These are phyloP conservation scores for Camellia granthamiana DNA, from an alignment of 148 eudicot species.

Conservation along the genomic window DNA sequence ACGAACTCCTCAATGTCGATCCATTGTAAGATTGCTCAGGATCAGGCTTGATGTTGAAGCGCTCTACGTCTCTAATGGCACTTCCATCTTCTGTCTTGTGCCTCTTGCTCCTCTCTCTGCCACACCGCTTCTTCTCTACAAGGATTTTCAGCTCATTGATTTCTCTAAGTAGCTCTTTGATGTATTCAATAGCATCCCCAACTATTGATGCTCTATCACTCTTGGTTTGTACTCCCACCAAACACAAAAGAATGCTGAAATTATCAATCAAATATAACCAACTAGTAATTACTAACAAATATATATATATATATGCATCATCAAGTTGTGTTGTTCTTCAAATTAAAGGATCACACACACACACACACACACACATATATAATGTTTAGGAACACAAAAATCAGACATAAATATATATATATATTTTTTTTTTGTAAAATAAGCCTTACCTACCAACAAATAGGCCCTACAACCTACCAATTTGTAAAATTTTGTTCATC, in stretches of 20 bases:
- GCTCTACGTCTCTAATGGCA: conserved; percentile 17
- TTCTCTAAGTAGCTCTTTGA: conserved; percentile 61
- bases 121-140: conserved; percentile 65
- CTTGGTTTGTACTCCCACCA: conserved; percentile 23
- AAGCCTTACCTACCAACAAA: too few relatives aligned
- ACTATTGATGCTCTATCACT: conserved; percentile 79
- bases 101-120: conserved; percentile 60
- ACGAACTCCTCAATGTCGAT: conserved; percentile 63
- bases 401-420: too few relatives aligned
- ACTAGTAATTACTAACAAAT: neutral
- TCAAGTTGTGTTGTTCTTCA: neutral
- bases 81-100: conserved; percentile 36
- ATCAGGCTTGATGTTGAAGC: conserved; percentile 32
- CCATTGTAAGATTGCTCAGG: conserved; percentile 35
- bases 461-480: too few relatives aligned
- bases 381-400: too few relatives aligned
- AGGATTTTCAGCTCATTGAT: conserved; percentile 63
- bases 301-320: neutral
- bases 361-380: neutral
- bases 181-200: conserved; percentile 71
- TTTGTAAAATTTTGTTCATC: too few relatives aligned
- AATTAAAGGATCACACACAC: neutral
- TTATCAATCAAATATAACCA: neutral
- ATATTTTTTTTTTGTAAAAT: too few relatives aligned
- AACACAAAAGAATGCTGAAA: conserved; percentile 1